Base-by-base conservation (phyloP, 768 basidiomycete genomes). In the Sistotremastrum suecicum region DNA sequence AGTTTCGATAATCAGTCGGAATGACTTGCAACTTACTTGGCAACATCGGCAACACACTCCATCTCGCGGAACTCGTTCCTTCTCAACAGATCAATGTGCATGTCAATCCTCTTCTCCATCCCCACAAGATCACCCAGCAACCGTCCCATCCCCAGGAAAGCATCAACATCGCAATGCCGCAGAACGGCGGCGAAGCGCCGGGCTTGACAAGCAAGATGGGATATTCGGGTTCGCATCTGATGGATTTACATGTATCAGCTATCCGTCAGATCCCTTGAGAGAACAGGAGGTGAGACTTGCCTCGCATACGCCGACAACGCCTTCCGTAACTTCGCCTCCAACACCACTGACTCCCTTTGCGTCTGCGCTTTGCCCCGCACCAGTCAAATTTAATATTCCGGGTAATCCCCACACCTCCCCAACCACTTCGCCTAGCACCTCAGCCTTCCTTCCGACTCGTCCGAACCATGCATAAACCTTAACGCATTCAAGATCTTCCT, bases 291-390 rank as follows among this genome's bases (percentile, higher is more conserved):
- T 45, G n/a, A 30, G 32, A 55, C 71, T 32, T 50, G 85, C 87
- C 71, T 98, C 94, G 63, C 94, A 98, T 35, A 95, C 78, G 11
- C 88, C 88, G n/a, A 95, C 90, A 8, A 97, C 71, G 1, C 71
- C 72, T 44, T 95, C 92, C 0, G 88, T 82, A 0, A 90, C 20
- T 20, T 20, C 20, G 20, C 20, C 20, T 20, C 20, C 20, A 20
- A 20, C 20, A 20, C 20, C 20, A 20, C 20, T 20, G 20, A 20
- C 20, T 20, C 20, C 20, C 20, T 20, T 20, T 20, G 20, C 20
- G 20, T 20, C 20, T 20, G 20, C 20, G 20, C 20, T 20, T 20
- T 20, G 20, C 20, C 20, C 20, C 1, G 20, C 20, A 20, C 20
- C 20, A 20, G 20, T 20, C 20, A 20, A 20, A 51, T 82, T 85